phyloP scores from a whole-genome alignment of 192 early-diverging fungal species.

The Coemansia sp. region DNA sequence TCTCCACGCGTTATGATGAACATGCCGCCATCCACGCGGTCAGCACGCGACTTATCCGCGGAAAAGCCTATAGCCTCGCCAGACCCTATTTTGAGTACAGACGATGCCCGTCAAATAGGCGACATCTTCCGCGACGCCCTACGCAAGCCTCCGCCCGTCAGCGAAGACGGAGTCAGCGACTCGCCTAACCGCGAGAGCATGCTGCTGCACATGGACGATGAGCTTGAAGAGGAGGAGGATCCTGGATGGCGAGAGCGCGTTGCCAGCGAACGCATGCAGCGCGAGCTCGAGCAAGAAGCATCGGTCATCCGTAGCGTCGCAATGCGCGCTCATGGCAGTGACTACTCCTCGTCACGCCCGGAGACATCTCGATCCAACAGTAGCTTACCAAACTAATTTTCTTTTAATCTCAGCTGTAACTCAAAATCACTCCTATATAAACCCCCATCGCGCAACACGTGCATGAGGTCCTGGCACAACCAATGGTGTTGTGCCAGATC shows the following conservation, averaged over 20 bases:
- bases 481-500: no score
- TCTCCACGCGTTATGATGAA: slow-evolving; percentile 48
- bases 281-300: slow-evolving; percentile 47
- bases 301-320: slow-evolving; percentile 45
- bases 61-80: slow-evolving; percentile 5
- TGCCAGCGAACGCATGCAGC: slow-evolving; percentile 52
- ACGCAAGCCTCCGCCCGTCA: slow-evolving; percentile 44
- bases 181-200: slow-evolving; percentile 13
- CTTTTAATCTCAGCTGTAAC: not conserved
- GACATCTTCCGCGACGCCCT: slow-evolving; percentile 52
- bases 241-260: slow-evolving; percentile 49
- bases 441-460: no score
- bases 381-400: slow-evolving; percentile 1
- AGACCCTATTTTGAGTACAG: slow-evolving; percentile 29
- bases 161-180: slow-evolving; percentile 36
- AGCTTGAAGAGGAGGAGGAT: slow-evolving; percentile 36
- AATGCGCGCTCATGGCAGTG: slow-evolving; percentile 47
- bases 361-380: slow-evolving; percentile 16
- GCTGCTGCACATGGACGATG: slow-evolving; percentile 17
- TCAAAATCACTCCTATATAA: no score
- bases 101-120: slow-evolving; percentile 50
- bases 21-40: slow-evolving; percentile 39
- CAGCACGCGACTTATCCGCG: not conserved
- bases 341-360: slow-evolving; percentile 39
- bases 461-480: no score